Conservation (phyloP, 2,329 filamentous ascomycete genomes). For the Monilinia fructigena region DNA sequence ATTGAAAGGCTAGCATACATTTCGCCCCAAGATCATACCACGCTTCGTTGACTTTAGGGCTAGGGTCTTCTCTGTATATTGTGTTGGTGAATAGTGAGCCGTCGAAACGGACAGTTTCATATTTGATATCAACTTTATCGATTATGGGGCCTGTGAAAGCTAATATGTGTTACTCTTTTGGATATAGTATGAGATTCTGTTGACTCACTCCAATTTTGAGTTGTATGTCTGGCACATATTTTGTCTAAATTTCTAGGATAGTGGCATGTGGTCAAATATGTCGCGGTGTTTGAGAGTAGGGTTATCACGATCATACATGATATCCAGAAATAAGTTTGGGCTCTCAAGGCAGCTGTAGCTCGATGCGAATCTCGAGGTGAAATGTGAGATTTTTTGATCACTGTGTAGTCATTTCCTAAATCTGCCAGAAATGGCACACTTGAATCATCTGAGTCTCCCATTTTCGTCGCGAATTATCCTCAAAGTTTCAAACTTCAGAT, state of each 20-base stretch:
- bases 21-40: conserved; percentile 9
- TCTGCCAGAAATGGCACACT: conserved; percentile 11
- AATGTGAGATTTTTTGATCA: neutral
- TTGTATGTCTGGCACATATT: conserved; percentile 3
- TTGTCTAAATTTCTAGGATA: neutral
- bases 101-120: conserved; percentile 39
- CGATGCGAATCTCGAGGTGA: neutral
- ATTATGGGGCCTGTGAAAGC: conserved; percentile 29
- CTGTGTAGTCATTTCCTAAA: neutral
- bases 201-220: conserved; percentile 14
- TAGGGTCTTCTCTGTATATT: conserved; percentile 9
- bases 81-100: conserved; percentile 15
- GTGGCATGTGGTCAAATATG: neutral
- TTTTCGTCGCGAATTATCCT: neutral
- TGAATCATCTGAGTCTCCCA: conserved; percentile 17
- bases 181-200: neutral
- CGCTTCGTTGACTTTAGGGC: conserved; percentile 8
- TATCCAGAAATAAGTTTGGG: conserved; percentile 4
- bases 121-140: conserved; percentile 44
- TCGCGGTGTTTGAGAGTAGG: neutral
- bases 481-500: neutral
- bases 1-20: conserved; percentile 36
- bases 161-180: neutral
- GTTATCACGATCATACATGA: neutral
- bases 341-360: neutral